Conservation (phyloP, 2,329 filamentous ascomycete species). For the Stachybotrys elegans region DNA sequence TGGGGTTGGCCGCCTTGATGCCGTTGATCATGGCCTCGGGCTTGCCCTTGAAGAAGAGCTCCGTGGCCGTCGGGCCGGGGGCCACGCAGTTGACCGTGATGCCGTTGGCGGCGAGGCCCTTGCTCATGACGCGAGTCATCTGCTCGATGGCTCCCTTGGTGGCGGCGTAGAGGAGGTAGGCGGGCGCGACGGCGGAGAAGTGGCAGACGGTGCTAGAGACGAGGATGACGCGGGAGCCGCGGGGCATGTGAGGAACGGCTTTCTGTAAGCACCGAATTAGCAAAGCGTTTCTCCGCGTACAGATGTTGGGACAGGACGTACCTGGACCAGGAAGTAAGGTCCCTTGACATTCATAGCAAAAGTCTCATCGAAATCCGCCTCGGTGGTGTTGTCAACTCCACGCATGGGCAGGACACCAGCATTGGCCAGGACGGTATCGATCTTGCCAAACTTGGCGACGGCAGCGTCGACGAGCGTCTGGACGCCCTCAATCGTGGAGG, state of each 20-base stretch:
- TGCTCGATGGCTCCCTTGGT: constrained; percentile 58
- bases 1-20: constrained; percentile 21
- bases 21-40: constrained; percentile 37
- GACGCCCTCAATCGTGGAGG: constrained; percentile 37
- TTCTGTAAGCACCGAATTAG: constrained; percentile 28
- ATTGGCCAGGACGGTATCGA: constrained; percentile 56
- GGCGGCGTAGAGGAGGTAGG: constrained; percentile 46
- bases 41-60: constrained; percentile 49
- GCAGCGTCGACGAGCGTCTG: constrained; percentile 43
- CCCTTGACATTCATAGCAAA: constrained; percentile 54
- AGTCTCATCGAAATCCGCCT: constrained; percentile 43
- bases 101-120: constrained; percentile 46
- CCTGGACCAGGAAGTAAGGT: constrained; percentile 46
- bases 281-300: neutral
- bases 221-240: constrained; percentile 44
- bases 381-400: constrained; percentile 42
- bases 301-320: constrained; percentile 10
- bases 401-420: constrained; percentile 47
- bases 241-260: constrained; percentile 44
- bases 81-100: constrained; percentile 41
- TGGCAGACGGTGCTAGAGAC: constrained; percentile 38
- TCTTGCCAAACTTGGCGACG: constrained; percentile 44
- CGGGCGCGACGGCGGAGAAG: constrained; percentile 32
- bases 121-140: constrained; percentile 48
- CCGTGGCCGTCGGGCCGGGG: constrained; percentile 45